Evolutionary conservation across 768 basidiomycete genomes (phyloP).

Genomic region (Mycena galopus): DNA sequence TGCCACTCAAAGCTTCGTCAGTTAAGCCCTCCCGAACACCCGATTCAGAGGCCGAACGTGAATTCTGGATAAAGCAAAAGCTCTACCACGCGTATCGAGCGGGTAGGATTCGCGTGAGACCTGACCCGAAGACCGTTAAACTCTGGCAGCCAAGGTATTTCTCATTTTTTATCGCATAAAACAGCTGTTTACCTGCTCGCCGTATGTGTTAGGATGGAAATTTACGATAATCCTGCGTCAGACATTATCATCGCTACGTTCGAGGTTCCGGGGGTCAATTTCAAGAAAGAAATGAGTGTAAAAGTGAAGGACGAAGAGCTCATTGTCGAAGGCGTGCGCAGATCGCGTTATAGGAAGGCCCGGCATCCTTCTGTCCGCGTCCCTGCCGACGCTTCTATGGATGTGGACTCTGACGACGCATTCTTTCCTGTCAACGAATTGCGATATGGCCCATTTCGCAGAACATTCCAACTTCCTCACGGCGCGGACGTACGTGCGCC

Average conservation of each 20-base stretch:
- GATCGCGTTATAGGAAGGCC: conserved; percentile 22
- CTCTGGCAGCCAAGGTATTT: conserved; percentile 22
- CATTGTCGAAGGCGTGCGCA: conserved; percentile 51
- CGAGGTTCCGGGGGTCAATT: conserved; percentile 61
- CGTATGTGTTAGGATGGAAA: conserved; percentile 56
- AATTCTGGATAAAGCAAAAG: no score
- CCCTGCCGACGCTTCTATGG: conserved; percentile 17
- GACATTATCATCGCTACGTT: conserved; percentile 52
- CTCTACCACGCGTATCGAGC: neutral
- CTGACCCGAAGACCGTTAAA: neutral
- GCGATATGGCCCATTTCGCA: conserved; percentile 59
- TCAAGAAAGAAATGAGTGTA: conserved; percentile 49
- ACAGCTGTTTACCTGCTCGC: neutral
- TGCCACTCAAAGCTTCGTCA: no score
- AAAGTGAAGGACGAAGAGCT: conserved; percentile 51
- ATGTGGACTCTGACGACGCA: conserved; percentile 22
- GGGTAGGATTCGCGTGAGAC: conserved; percentile 11
- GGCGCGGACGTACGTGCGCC: conserved; percentile 52
- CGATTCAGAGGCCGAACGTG: neutral
- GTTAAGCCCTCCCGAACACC: conserved; percentile 14
- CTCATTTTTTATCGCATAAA: neutral
- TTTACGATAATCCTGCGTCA: conserved; percentile 54
- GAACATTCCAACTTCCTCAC: conserved; percentile 52
- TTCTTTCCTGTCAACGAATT: conserved; percentile 51
- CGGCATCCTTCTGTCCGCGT: conserved; percentile 23